A percentile compares a stretch with the other conserved stretches of the same genome.
Conservation (phyloP, 768 basidiomycete genomes). For the Leccinum barrowsii region DNA sequence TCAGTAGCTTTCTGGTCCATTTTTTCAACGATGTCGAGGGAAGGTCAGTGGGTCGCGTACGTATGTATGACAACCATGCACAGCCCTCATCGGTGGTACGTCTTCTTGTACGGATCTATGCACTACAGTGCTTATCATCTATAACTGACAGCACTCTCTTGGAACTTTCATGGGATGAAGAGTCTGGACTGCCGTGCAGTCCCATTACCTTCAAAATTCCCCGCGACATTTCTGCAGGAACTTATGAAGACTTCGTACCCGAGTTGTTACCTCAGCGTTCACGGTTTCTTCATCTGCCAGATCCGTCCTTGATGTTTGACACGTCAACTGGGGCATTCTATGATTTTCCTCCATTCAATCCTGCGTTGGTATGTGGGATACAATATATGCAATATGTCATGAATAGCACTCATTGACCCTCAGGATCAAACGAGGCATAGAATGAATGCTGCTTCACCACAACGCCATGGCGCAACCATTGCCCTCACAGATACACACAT, state of each 20-base stretch:
- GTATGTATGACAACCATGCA: background rate
- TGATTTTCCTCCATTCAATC: background rate
- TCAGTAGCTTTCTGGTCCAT: background rate
- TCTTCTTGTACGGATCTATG: too few species aligned
- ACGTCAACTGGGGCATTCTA: background rate
- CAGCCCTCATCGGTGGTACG: too few species aligned
- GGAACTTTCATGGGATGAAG: too few species aligned
- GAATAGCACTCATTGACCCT: background rate
- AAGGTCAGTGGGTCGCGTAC: background rate
- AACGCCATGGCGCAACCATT: background rate
- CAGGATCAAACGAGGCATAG: background rate
- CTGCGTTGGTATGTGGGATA: background rate
- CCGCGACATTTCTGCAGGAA: background rate
- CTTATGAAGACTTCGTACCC: too few species aligned
- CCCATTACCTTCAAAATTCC: background rate
- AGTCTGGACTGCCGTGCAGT: background rate
- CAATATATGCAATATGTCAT: background rate
- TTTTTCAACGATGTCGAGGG: background rate
- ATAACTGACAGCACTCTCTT: too few species aligned
- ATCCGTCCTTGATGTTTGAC: background rate
- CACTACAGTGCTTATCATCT: too few species aligned
- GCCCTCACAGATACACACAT: background rate
- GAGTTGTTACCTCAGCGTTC: background rate
- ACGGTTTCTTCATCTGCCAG: background rate
- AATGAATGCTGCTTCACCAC: background rate